These are phyloP conservation scores for Filosporella fistucella DNA, from an alignment of 495 filamentous ascomycete genomes.

Conservation along the genomic window DNA sequence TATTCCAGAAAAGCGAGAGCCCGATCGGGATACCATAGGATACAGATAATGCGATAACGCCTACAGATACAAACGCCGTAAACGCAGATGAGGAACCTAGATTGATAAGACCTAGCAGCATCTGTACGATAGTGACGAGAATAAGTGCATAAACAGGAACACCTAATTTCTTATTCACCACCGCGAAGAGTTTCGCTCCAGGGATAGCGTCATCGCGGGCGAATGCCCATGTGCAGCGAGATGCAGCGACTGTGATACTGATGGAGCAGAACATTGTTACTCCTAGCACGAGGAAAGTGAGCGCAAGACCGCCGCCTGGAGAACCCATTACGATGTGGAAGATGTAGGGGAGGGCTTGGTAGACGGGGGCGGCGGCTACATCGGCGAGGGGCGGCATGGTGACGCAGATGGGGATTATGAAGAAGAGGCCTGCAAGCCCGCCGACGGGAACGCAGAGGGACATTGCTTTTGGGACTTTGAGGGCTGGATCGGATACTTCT, in stretches of 20 bases:
- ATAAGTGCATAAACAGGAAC: conserved; percentile 44
- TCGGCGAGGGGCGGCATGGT: conserved; percentile 40
- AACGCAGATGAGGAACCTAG: conserved; percentile 43
- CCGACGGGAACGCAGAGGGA: conserved; percentile 37
- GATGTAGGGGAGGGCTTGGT: conserved; percentile 44
- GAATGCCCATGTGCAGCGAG: conserved; percentile 44
- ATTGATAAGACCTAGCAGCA: conserved; percentile 46
- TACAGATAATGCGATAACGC: conserved; percentile 40
- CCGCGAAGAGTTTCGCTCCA: conserved; percentile 32
- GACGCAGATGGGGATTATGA: conserved; percentile 42
- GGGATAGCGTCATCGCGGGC: conserved; percentile 37
- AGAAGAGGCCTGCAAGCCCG: conserved; percentile 39
- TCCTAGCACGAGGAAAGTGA: conserved; percentile 37
- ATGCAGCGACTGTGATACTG: conserved; percentile 46
- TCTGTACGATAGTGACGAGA: conserved; percentile 32
- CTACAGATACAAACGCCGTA: conserved; percentile 45
- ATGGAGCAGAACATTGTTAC: conserved; percentile 34
- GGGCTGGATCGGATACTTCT: conserved; percentile 38
- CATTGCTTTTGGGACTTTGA: conserved; percentile 43
- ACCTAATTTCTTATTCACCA: conserved; percentile 30
- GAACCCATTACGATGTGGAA: conserved; percentile 41
- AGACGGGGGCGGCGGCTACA: conserved; percentile 33
- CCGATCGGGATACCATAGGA: conserved; percentile 47
- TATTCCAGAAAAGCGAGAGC: conserved; percentile 35
- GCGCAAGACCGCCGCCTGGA: conserved; percentile 33